Percentiles rank a stretch among this genome's conserved stretches.
phyloP scores from a whole-genome alignment of 306 rosid genomes.

The Cucurbita maxima region DNA sequence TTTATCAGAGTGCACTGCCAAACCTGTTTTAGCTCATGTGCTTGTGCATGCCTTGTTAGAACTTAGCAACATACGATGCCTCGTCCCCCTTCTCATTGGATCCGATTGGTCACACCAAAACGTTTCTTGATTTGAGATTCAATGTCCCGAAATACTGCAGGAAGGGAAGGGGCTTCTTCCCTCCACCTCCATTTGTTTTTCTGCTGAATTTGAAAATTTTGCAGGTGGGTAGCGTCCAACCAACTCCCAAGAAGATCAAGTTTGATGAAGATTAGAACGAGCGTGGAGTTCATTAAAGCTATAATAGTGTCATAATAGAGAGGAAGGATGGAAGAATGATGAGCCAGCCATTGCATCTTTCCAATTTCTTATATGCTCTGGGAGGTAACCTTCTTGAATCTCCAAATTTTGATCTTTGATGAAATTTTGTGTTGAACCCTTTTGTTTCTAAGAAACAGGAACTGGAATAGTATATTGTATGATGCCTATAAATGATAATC shows the following conservation, averaged over 20 bases:
- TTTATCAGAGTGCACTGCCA: neutral
- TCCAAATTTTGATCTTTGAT: neutral
- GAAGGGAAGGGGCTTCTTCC: neutral
- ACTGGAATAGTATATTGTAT: too few relatives aligned
- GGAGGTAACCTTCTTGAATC: neutral
- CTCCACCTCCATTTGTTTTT: neutral
- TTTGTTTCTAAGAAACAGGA: too few relatives aligned
- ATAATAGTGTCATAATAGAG: neutral
- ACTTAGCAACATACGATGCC: neutral
- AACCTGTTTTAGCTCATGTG: neutral
- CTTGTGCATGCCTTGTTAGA: neutral
- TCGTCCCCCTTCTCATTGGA: neutral
- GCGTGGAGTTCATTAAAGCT: neutral
- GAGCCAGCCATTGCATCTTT: neutral
- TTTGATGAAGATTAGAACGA: conserved; percentile 26
- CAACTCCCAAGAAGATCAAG: conserved; percentile 80
- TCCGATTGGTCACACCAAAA: neutral
- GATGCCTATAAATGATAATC: too few relatives aligned
- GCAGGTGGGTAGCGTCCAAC: conserved; percentile 49
- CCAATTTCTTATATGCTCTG: neutral
- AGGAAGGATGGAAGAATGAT: neutral
- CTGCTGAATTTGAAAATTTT: neutral
- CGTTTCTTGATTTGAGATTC: neutral
- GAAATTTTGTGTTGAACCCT: neutral
- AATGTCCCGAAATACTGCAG: neutral